These are phyloP conservation scores for Chaetomium strumarium DNA, from an alignment of 2,329 filamentous ascomycete species.

Conservation along the genomic window DNA sequence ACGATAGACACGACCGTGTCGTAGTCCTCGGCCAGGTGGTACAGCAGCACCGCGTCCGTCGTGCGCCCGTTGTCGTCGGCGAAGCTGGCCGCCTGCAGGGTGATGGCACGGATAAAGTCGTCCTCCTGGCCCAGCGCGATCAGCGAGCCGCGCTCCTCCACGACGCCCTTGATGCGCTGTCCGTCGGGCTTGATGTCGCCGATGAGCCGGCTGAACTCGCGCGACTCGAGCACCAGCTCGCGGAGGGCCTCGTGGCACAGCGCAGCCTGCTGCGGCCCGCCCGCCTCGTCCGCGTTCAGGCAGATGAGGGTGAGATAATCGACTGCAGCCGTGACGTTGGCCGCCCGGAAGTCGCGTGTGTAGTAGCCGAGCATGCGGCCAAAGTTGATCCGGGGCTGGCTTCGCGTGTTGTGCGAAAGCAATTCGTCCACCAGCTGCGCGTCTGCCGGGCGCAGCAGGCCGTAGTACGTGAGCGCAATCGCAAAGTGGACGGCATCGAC, in stretches of 20 bases:
- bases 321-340: constrained; percentile 80
- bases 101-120: constrained; percentile 88
- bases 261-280: constrained; percentile 64
- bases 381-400: constrained; percentile 83
- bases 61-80: constrained; percentile 92
- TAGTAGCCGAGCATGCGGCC: constrained; percentile 91
- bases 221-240: constrained; percentile 91
- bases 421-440: constrained; percentile 68
- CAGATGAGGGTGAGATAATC: constrained; percentile 92
- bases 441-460: constrained; percentile 79
- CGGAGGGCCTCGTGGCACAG: constrained; percentile 90
- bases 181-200: constrained; percentile 88
- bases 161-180: constrained; percentile 74
- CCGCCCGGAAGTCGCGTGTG: constrained; percentile 90
- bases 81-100: constrained; percentile 81
- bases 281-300: constrained; percentile 66
- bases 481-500: constrained; percentile 94
- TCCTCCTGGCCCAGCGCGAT: constrained; percentile 75
- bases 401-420: constrained; percentile 59
- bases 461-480: constrained; percentile 82
- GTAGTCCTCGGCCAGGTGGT: constrained; percentile 91
- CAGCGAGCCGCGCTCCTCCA: constrained; percentile 76
- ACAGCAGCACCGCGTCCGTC: constrained; percentile 89
- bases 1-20: constrained; percentile 89
- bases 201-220: constrained; percentile 89